Percentiles rank a stretch among this genome's conserved stretches.
phyloP scores from a whole-genome alignment of 768 basidiomycete genomes.

The Boletus speciosus region DNA sequence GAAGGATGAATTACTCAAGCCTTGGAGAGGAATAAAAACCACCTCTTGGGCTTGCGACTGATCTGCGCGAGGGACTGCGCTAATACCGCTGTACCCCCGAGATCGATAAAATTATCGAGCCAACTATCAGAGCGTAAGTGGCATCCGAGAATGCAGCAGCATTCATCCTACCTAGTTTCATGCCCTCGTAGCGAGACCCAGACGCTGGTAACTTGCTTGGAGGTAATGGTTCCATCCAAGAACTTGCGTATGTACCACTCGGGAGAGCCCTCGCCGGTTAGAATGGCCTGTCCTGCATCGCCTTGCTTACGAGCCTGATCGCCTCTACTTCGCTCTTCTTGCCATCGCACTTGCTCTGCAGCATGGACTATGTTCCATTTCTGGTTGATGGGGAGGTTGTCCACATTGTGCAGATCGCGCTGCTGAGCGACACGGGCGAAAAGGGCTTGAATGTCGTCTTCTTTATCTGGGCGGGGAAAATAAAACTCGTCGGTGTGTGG shows the following conservation, averaged over 20 bases:
- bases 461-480: slow-evolving; percentile 73
- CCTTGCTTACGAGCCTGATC: slow-evolving; percentile 58
- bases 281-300: slow-evolving; percentile 52
- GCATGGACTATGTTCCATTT: slow-evolving; percentile 92
- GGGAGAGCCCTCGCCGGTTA: slow-evolving; percentile 66
- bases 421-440: slow-evolving; percentile 76
- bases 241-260: slow-evolving; percentile 94
- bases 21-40: slow-evolving; percentile 9
- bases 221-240: slow-evolving; percentile 78
- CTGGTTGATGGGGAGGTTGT: slow-evolving; percentile 66
- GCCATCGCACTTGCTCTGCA: slow-evolving; percentile 78
- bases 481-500: slow-evolving; percentile 56
- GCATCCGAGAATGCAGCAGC: neutral
- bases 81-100: slow-evolving; percentile 83
- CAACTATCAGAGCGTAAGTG: slow-evolving; percentile 49
- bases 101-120: slow-evolving; percentile 70
- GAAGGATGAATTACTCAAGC: neutral
- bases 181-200: slow-evolving; percentile 76
- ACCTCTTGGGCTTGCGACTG: slow-evolving; percentile 72
- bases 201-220: slow-evolving; percentile 75
- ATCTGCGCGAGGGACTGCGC: slow-evolving; percentile 74
- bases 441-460: slow-evolving; percentile 73
- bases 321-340: slow-evolving; percentile 62
- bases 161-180: slow-evolving; percentile 62
- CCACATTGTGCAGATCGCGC: slow-evolving; percentile 60